Evolutionary conservation across 306 rosid species (phyloP).

Genomic region (Vicia faba): DNA sequence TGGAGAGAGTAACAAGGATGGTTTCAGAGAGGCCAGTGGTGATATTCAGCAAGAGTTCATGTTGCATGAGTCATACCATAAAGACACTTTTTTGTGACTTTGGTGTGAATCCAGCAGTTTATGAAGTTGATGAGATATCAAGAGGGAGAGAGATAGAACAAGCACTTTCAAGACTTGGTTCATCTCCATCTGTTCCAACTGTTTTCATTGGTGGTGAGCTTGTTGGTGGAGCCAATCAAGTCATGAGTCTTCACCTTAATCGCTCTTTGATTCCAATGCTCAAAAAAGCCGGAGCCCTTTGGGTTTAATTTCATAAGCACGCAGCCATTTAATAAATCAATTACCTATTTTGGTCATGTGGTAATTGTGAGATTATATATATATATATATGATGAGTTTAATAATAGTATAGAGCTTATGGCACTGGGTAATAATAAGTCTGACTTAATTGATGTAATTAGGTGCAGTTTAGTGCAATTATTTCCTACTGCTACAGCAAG

Average conservation of each 20-base stretch:
- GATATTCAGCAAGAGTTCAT: constrained; percentile 88
- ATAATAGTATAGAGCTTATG: background rate
- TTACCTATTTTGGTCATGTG: constrained; percentile 30
- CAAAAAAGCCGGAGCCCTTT: constrained; percentile 77
- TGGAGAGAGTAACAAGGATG: constrained; percentile 78
- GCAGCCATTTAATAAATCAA: background rate
- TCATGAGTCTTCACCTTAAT: constrained; percentile 89
- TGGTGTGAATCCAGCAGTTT: constrained; percentile 83
- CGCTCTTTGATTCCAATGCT: constrained; percentile 92
- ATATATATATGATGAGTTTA: constrained; percentile 14
- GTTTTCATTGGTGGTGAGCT: constrained; percentile 85
- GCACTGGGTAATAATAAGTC: background rate
- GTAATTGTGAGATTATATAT: constrained; percentile 16
- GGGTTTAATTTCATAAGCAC: constrained; percentile 47
- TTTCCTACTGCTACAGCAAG: background rate
- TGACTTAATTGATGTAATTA: background rate
- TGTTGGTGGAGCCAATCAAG: constrained; percentile 86
- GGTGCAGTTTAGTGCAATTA: background rate
- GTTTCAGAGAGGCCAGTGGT: constrained; percentile 88
- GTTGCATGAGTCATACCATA: constrained; percentile 89
- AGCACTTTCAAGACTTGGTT: constrained; percentile 69
- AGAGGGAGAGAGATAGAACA: constrained; percentile 91
- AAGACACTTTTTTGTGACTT: constrained; percentile 78
- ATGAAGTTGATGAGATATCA: constrained; percentile 84
- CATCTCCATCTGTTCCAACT: constrained; percentile 76